phyloP scores from a whole-genome alignment of 768 basidiomycete species.

The Daedaleopsis nitida region DNA sequence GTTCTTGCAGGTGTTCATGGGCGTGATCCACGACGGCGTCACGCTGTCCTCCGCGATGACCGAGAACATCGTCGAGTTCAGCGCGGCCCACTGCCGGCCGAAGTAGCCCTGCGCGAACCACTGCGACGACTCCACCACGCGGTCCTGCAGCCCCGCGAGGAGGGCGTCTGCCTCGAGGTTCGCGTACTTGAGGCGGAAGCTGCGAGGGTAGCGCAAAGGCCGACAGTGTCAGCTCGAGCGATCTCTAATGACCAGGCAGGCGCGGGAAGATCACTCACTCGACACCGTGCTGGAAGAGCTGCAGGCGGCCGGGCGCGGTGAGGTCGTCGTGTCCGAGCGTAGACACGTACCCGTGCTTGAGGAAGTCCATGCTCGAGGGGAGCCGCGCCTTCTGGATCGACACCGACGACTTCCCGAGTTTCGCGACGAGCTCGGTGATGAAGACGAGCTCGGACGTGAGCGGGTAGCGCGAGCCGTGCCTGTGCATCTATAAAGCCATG shows the following conservation, averaged over 20 bases:
- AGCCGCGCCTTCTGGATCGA: slow-evolving; percentile 32
- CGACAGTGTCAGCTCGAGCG: neutral
- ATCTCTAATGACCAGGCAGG: neutral
- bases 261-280: slow-evolving; percentile 32
- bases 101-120: slow-evolving; percentile 45
- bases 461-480: slow-evolving; percentile 45
- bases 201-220: slow-evolving; percentile 1
- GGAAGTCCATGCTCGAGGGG: slow-evolving; percentile 37
- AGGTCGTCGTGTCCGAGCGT: slow-evolving; percentile 38
- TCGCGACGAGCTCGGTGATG: slow-evolving; percentile 36
- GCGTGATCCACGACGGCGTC: slow-evolving; percentile 45
- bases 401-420: slow-evolving; percentile 31
- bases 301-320: slow-evolving; percentile 38
- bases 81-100: slow-evolving; percentile 33
- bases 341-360: slow-evolving; percentile 39
- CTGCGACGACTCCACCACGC: slow-evolving; percentile 42
- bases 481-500: slow-evolving; percentile 35
- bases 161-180: slow-evolving; percentile 28
- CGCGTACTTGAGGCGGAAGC: slow-evolving; percentile 36
- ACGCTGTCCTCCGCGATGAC: slow-evolving; percentile 36
- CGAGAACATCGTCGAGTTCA: slow-evolving; percentile 31
- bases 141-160: slow-evolving; percentile 36
- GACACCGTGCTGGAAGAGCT: slow-evolving; percentile 44
- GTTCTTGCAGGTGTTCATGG: slow-evolving; percentile 41
- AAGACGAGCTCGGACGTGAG: slow-evolving; percentile 33